phyloP scores from a whole-genome alignment of 2,329 filamentous ascomycete species.

The Arthrobotrys megalospora region DNA sequence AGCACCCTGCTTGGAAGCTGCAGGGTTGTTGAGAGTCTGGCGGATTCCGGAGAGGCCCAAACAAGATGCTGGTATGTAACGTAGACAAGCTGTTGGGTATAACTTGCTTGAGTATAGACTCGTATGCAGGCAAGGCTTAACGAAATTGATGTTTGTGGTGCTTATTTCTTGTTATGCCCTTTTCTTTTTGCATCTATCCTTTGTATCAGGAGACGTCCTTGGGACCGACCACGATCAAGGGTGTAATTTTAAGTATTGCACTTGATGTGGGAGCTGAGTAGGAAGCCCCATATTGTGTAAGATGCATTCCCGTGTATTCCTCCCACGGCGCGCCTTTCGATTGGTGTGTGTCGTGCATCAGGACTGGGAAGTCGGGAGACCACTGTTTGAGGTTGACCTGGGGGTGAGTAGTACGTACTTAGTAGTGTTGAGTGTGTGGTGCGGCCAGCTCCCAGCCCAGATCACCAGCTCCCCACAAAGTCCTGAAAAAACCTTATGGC shows the following conservation, averaged over 20 bases:
- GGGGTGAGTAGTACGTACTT: too few species aligned
- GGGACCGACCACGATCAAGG: conserved; percentile 32
- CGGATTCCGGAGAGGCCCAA: conserved; percentile 28
- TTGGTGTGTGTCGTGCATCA: conserved; percentile 17
- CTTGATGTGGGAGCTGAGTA: conserved; percentile 15
- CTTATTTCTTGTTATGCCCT: conserved; percentile 32
- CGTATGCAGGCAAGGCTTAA: conserved; percentile 32
- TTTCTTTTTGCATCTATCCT: conserved; percentile 40
- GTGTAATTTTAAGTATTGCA: conserved; percentile 28
- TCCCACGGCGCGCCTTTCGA: conserved; percentile 12
- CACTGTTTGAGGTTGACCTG: conserved; percentile 33
- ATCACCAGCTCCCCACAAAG: conserved; percentile 28
- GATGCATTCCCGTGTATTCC: not conserved
- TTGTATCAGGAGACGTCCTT: conserved; percentile 40
- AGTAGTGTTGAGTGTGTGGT: conserved; percentile 54
- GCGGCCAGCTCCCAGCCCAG: conserved; percentile 8
- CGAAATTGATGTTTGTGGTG: conserved; percentile 40
- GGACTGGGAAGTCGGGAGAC: conserved; percentile 30
- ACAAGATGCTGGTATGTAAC: conserved; percentile 42
- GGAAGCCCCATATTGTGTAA: conserved; percentile 14
- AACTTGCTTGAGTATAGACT: conserved; percentile 34
- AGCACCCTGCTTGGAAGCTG: conserved; percentile 15
- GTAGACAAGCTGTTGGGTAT: conserved; percentile 12
- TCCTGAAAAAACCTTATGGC: conserved; percentile 32
- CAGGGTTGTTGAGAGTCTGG: conserved; percentile 32